Evolutionary conservation across 306 rosid species (phyloP).

Genomic region (Alnus rubra): DNA sequence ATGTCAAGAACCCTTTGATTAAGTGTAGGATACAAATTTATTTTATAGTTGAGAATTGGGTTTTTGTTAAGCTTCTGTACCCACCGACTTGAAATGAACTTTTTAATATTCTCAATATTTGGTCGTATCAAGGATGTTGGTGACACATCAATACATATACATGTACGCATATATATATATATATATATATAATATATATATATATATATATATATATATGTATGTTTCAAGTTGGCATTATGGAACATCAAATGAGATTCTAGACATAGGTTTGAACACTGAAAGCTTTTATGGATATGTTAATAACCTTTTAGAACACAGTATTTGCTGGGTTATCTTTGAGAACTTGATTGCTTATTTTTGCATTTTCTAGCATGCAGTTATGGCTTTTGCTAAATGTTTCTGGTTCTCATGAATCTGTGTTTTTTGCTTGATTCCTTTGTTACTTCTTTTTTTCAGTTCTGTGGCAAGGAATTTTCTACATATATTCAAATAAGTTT

Average conservation of each 20-base stretch:
- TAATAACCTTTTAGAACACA: not conserved
- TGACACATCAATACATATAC: not conserved
- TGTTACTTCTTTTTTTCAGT: not conserved
- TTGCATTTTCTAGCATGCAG: conserved; percentile 5
- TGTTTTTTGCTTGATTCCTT: conserved; percentile 8
- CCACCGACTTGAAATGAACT: not conserved
- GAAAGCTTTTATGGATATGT: not conserved
- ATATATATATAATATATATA: not conserved
- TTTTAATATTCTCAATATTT: not conserved
- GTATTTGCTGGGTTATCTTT: not conserved
- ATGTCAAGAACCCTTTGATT: not conserved
- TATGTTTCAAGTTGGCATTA: not conserved
- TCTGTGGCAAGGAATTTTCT: conserved; percentile 18
- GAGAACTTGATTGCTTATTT: conserved; percentile 1
- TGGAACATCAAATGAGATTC: not conserved
- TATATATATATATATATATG: not conserved
- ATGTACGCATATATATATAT: not conserved
- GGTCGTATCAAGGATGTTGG: not conserved
- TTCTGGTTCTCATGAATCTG: not conserved
- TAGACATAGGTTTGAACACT: not conserved
- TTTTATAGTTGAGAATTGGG: not conserved
- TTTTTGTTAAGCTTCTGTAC: not conserved
- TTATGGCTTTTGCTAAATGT: conserved; percentile 7
- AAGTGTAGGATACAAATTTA: not conserved
- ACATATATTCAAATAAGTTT: conserved; percentile 4